Evolutionary conservation across 441 rosid species (phyloP).

Genomic region (Gossypium davidsonii): DNA sequence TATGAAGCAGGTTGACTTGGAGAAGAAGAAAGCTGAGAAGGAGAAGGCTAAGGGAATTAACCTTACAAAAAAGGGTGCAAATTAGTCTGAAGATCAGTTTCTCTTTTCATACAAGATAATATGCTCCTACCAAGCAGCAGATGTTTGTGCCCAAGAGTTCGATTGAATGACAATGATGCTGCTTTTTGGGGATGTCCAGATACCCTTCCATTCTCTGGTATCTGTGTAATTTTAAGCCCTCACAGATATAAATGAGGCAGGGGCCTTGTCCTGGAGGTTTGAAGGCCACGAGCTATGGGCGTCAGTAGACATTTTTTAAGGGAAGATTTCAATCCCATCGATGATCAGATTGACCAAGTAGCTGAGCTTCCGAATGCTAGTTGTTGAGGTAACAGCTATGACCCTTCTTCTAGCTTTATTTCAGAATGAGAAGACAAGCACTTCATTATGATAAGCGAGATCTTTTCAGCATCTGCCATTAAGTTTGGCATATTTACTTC

Average conservation of each 20-base stretch:
- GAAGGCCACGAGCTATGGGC: constrained; percentile 17
- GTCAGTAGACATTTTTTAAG: constrained; percentile 10
- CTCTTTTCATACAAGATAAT: constrained; percentile 11
- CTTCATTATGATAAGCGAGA: not conserved
- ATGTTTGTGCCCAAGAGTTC: constrained; percentile 17
- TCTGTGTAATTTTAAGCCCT: constrained; percentile 17
- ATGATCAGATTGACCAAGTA: not conserved
- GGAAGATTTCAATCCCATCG: constrained; percentile 8
- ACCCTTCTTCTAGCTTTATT: constrained; percentile 7
- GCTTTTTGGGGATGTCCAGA: constrained; percentile 17
- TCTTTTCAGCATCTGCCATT: constrained; percentile 26
- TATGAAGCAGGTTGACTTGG: constrained; percentile 78
- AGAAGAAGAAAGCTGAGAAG: constrained; percentile 81
- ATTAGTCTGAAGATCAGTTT: constrained; percentile 36
- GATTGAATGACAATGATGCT: constrained; percentile 13
- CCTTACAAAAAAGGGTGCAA: constrained; percentile 46
- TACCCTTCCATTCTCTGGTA: constrained; percentile 11
- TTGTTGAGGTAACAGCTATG: constrained; percentile 15
- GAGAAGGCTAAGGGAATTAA: constrained; percentile 71
- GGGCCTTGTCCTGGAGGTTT: constrained; percentile 4
- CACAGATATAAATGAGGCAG: constrained; percentile 12
- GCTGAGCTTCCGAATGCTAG: constrained; percentile 5
- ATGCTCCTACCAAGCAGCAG: constrained; percentile 20
- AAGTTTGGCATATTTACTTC: constrained; percentile 25
- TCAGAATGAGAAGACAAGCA: constrained; percentile 17